Conservation (phyloP, 495 filamentous ascomycete genomes). For the Immersiella caudata region DNA sequence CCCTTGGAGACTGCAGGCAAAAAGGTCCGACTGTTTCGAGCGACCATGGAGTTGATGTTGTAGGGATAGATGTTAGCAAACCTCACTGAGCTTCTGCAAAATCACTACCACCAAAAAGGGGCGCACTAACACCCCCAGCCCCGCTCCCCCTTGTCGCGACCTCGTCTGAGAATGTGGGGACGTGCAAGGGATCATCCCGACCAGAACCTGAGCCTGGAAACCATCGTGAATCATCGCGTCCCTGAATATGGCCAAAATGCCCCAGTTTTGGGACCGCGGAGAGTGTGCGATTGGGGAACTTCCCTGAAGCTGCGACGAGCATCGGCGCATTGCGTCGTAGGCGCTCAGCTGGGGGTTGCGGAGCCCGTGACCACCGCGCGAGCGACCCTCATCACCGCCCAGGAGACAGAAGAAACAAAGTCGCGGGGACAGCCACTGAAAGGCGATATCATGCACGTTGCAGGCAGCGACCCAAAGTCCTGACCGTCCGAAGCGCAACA, state of each 20-base stretch:
- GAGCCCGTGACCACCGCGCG: not conserved
- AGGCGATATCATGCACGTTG: not conserved
- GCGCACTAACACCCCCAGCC: not conserved
- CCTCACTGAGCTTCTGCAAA: not conserved
- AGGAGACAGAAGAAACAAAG: not conserved
- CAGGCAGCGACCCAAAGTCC: not conserved
- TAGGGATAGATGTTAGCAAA: slow-evolving; percentile 24
- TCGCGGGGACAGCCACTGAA: not conserved
- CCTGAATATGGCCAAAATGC: not conserved
- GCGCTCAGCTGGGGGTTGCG: not conserved
- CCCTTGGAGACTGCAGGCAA: not conserved
- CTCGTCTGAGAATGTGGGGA: not conserved
- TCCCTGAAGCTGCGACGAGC: not conserved
- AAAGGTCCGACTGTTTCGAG: slow-evolving; percentile 1
- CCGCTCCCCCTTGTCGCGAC: not conserved
- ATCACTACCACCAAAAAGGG: slow-evolving; percentile 23
- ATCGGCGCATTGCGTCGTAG: not conserved
- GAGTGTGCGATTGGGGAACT: not conserved
- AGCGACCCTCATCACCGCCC: not conserved
- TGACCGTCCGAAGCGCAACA: not conserved
- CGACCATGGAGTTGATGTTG: slow-evolving; percentile 24
- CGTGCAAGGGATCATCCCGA: not conserved
- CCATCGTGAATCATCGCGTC: not conserved
- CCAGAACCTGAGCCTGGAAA: not conserved
- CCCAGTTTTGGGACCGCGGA: not conserved